These are phyloP conservation scores for Moesziomyces antarcticus DNA, from an alignment of 1,284 basidiomycete species.

Conservation along the genomic window DNA sequence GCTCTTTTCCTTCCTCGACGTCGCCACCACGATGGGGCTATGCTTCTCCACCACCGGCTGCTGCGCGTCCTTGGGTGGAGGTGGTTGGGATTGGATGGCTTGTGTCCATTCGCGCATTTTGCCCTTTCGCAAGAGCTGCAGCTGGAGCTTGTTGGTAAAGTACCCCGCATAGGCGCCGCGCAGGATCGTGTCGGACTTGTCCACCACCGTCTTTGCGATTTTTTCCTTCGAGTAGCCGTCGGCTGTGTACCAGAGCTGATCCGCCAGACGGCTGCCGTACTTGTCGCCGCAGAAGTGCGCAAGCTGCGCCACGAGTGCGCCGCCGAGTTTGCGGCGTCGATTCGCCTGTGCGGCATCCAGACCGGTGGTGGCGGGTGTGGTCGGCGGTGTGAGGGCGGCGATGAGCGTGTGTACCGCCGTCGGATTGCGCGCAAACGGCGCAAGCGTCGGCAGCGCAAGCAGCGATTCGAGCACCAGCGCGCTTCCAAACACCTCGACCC, in stretches of 20 bases:
- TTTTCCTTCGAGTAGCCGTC: constrained; percentile 56
- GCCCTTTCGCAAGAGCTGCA: constrained; percentile 57
- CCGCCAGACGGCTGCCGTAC: constrained; percentile 63
- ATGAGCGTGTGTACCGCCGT: constrained; percentile 42
- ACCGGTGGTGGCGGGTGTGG: constrained; percentile 1
- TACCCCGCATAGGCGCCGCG: constrained; percentile 53
- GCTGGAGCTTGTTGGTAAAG: constrained; percentile 58
- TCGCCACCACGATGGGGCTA: constrained; percentile 21
- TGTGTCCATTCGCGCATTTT: constrained; percentile 54
- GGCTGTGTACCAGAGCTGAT: constrained; percentile 52
- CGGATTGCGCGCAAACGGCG: constrained; percentile 35
- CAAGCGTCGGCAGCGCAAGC: constrained; percentile 35
- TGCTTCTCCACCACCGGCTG: neutral
- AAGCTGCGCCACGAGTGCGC: constrained; percentile 30
- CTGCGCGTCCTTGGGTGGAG: neutral
- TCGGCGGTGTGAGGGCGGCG: constrained; percentile 25
- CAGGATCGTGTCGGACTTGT: constrained; percentile 48
- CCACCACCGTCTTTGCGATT: constrained; percentile 33
- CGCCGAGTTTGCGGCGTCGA: constrained; percentile 40
- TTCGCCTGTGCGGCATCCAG: constrained; percentile 15
- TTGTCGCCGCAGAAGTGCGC: constrained; percentile 51
- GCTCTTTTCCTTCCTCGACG: constrained; percentile 14
- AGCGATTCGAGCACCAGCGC: constrained; percentile 46
- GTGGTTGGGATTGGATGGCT: constrained; percentile 14
- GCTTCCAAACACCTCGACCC: constrained; percentile 11